Conservation (phyloP, 257 asterid genomes). For the Solanum sejunctum region DNA sequence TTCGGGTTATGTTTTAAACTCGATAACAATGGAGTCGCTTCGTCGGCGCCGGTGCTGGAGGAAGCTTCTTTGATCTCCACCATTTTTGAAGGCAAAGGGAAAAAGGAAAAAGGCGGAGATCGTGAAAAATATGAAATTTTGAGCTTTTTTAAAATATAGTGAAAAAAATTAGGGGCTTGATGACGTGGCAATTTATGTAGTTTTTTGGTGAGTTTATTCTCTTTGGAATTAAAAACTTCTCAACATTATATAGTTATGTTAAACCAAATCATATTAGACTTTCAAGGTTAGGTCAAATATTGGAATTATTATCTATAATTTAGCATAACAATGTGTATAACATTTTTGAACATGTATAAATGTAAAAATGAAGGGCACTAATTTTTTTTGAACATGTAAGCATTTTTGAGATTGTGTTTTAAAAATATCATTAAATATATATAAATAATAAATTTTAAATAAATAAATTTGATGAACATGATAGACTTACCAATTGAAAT, state of each 20-base stretch:
- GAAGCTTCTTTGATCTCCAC: constrained; percentile 1
- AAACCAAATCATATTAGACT: no score
- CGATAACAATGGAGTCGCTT: not conserved
- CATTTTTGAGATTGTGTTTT: not conserved
- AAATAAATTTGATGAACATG: no score
- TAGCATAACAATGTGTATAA: no score
- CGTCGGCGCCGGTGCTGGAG: not conserved
- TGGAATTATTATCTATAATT: no score
- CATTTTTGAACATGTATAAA: no score
- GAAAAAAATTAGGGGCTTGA: not conserved
- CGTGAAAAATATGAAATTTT: not conserved
- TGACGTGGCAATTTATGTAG: not conserved
- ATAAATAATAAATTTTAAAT: no score
- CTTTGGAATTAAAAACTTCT: not conserved
- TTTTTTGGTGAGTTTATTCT: not conserved
- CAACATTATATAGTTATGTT: not conserved
- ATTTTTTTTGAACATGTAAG: not conserved
- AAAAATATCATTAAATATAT: no score
- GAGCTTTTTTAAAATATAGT: not conserved
- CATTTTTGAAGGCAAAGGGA: not conserved
- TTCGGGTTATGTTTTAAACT: not conserved
- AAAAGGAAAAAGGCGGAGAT: not conserved
- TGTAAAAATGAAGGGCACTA: not conserved
- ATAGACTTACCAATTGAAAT: no score
- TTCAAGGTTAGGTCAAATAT: no score